Evolutionary conservation across 805 yeast species (phyloP).

Genomic region (Hanseniaspora thailandica): DNA sequence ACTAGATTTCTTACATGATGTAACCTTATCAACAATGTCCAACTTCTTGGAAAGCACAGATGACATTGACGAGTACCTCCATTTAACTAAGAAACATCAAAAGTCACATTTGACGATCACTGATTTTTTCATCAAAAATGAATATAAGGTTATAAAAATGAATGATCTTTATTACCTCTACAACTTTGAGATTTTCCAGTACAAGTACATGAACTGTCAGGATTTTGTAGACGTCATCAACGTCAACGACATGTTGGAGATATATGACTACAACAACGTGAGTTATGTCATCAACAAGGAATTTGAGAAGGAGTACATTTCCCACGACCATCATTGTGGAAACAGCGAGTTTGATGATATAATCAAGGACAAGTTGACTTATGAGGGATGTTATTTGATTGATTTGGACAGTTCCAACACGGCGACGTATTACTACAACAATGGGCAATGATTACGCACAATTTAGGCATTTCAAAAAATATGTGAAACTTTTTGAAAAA

Average conservation of each 20-base stretch:
- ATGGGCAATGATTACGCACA: not conserved
- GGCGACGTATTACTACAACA: conserved; percentile 13
- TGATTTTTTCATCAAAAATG: not conserved
- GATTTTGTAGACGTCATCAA: not conserved
- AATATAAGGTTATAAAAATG: not conserved
- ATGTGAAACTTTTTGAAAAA: conserved; percentile 21
- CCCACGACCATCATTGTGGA: not conserved
- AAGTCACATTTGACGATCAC: not conserved
- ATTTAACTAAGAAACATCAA: not conserved
- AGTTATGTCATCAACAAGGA: not conserved
- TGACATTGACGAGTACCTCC: not conserved
- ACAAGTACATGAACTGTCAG: not conserved
- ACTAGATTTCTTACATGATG: not conserved
- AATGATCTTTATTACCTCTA: not conserved
- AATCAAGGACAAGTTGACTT: not conserved
- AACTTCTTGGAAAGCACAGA: not conserved
- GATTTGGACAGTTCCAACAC: not conserved
- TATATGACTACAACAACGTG: not conserved
- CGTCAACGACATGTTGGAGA: not conserved
- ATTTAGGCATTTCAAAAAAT: conserved; percentile 8
- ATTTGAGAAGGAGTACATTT: not conserved
- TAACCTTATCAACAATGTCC: not conserved
- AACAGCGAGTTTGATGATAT: not conserved
- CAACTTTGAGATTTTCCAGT: not conserved
- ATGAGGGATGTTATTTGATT: not conserved